phyloP scores from a whole-genome alignment of 1,284 basidiomycete species.

The Wolfiporia cocos region DNA sequence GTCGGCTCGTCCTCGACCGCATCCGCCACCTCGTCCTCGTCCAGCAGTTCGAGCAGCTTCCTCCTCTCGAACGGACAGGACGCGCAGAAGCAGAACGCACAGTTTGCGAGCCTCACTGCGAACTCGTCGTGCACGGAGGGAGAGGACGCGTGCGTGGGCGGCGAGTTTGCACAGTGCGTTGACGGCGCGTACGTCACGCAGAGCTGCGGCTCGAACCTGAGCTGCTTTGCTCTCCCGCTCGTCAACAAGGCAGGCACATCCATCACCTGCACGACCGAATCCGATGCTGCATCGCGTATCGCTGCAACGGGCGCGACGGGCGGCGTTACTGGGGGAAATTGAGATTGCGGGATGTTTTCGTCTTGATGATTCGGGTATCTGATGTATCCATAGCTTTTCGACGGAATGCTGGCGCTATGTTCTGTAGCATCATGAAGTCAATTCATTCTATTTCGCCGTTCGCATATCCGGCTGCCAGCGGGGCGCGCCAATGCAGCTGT shows the following conservation, averaged over 20 bases:
- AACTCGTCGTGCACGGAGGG: conserved; percentile 40
- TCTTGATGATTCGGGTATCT: no score
- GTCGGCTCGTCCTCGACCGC: conserved; percentile 14
- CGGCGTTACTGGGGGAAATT: conserved; percentile 25
- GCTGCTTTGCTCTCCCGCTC: conserved; percentile 52
- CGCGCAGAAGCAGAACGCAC: conserved; percentile 44
- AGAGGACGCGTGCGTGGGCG: conserved; percentile 30
- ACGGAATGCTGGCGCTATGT: background rate
- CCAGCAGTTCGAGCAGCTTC: conserved; percentile 21
- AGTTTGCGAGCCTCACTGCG: conserved; percentile 38
- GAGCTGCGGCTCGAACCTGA: conserved; percentile 32
- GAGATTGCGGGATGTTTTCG: no score
- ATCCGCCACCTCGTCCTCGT: conserved; percentile 14
- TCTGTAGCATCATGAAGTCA: background rate
- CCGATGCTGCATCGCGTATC: conserved; percentile 48
- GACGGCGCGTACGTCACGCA: conserved; percentile 36
- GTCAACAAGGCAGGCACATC: conserved; percentile 52
- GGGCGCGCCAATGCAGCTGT: no score
- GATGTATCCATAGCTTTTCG: no score
- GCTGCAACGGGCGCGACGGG: conserved; percentile 42
- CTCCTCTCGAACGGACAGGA: conserved; percentile 40
- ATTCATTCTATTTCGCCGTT: background rate
- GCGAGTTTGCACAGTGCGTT: conserved; percentile 37
- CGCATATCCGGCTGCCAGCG: no score
- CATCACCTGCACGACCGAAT: conserved; percentile 45